Percentiles rank a stretch among this genome's conserved stretches.
phyloP scores from a whole-genome alignment of 345 rosid genomes.

The Arabidopsis suecica region DNA sequence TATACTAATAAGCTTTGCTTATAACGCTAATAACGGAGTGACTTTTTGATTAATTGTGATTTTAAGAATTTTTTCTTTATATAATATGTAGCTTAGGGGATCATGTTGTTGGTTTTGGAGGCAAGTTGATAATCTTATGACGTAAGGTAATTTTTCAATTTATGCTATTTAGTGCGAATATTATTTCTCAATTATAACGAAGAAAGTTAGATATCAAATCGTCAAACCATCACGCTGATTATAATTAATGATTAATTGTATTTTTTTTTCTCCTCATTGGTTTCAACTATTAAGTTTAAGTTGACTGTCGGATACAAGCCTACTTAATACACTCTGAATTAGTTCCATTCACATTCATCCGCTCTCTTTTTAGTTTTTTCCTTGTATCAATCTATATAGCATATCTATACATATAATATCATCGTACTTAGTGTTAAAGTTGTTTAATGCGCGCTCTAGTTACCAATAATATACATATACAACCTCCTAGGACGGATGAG shows the following conservation, averaged over 20 bases:
- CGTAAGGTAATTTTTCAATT: slow-evolving; percentile 13
- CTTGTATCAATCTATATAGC: background rate
- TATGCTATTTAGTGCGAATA: slow-evolving; percentile 16
- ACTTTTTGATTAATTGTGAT: slow-evolving; percentile 22
- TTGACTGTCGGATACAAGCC: background rate
- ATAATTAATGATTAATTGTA: background rate
- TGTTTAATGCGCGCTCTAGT: background rate
- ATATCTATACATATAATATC: background rate
- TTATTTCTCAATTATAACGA: background rate
- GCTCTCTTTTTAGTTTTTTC: background rate
- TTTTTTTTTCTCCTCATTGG: background rate
- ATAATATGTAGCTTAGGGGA: slow-evolving; percentile 30
- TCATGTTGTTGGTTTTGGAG: slow-evolving; percentile 42
- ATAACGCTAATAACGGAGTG: slow-evolving; percentile 38
- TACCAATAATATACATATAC: background rate
- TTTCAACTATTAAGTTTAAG: background rate
- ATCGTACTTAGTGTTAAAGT: background rate
- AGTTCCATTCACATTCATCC: background rate
- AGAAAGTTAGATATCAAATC: slow-evolving; percentile 2
- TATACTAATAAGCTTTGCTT: slow-evolving; percentile 34
- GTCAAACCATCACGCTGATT: slow-evolving; percentile 16
- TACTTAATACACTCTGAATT: background rate
- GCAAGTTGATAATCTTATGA: slow-evolving; percentile 36
- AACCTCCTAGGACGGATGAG: slow-evolving; percentile 48
- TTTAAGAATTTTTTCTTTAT: background rate